Evolutionary conservation across 1,284 basidiomycete species (phyloP).

Genomic region (Leccinum subrobustum): DNA sequence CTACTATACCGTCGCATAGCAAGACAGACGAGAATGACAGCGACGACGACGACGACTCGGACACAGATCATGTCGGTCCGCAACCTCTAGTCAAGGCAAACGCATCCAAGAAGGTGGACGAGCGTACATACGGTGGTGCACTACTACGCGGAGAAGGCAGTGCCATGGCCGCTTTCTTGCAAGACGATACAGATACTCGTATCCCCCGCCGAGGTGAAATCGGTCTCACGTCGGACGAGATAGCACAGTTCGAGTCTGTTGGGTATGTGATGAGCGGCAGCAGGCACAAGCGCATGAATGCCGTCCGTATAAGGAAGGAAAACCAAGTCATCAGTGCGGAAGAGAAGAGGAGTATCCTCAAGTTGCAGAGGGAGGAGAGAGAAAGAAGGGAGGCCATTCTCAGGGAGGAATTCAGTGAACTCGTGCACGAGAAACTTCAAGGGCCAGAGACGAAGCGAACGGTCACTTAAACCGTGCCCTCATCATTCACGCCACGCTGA

Average conservation of each 20-base stretch:
- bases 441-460: slow-evolving; percentile 30
- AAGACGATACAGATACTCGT: slow-evolving; percentile 83
- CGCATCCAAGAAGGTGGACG: slow-evolving; percentile 57
- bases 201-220: slow-evolving; percentile 99
- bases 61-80: slow-evolving; percentile 52
- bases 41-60: slow-evolving; percentile 45
- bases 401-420: slow-evolving; percentile 77
- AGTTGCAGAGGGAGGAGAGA: slow-evolving; percentile 91
- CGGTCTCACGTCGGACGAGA: slow-evolving; percentile 84
- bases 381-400: slow-evolving; percentile 84
- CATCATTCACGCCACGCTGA: not conserved
- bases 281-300: slow-evolving; percentile 93
- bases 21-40: slow-evolving; percentile 40
- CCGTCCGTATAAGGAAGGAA: slow-evolving; percentile 96
- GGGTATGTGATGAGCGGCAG: slow-evolving; percentile 99
- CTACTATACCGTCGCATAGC: slow-evolving; percentile 21
- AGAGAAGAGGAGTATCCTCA: slow-evolving; percentile 93
- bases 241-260: slow-evolving; percentile 81
- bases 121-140: slow-evolving; percentile 80
- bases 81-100: slow-evolving; percentile 50
- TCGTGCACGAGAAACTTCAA: slow-evolving; percentile 75
- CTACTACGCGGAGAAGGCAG: slow-evolving; percentile 93
- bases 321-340: slow-evolving; percentile 98
- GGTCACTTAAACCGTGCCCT: slow-evolving; percentile 1
- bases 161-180: slow-evolving; percentile 94